A percentile compares a stretch with the other conserved stretches of the same genome.
These are phyloP conservation scores for Remersonia thermophila DNA, from an alignment of 2,329 filamentous ascomycete genomes.

Conservation along the genomic window DNA sequence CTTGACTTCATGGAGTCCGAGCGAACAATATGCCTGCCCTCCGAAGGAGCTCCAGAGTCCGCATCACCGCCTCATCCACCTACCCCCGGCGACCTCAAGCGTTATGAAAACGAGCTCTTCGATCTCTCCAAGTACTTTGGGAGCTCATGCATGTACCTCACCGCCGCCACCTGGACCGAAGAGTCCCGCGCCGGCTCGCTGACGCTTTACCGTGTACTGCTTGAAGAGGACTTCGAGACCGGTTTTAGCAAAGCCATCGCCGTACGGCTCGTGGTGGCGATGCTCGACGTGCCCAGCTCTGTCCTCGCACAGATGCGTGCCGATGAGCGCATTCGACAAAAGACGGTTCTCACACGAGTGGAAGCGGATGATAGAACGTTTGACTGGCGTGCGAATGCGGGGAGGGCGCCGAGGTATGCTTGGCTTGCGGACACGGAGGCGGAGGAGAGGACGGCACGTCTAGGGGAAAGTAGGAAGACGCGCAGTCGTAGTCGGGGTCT, in stretches of 20 bases:
- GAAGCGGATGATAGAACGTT: conserved; percentile 8
- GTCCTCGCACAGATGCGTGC: conserved; percentile 13
- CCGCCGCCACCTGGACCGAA: conserved; percentile 13
- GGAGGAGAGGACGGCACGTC: no score
- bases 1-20: conserved; percentile 14
- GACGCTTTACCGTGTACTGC: conserved; percentile 11
- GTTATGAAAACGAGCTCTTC: conserved; percentile 15
- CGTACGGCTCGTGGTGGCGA: conserved; percentile 12
- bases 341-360: conserved; percentile 11
- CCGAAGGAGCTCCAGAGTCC: not conserved
- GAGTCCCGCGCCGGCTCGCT: conserved; percentile 9
- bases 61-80: not conserved
- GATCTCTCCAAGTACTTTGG: conserved; percentile 13
- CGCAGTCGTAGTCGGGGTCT: conserved; percentile 1
- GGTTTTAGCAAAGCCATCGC: not conserved
- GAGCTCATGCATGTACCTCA: conserved; percentile 11
- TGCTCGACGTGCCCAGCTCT: conserved; percentile 13
- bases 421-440: conserved; percentile 1
- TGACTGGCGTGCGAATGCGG: conserved; percentile 14
- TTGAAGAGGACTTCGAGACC: conserved; percentile 2
- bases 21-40: conserved; percentile 8
- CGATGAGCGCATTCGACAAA: conserved; percentile 10
- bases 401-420: conserved; percentile 9
- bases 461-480: not conserved
- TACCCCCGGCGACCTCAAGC: conserved; percentile 10